Conservation (phyloP, 345 rosid species). For the Durio zibethinus region DNA sequence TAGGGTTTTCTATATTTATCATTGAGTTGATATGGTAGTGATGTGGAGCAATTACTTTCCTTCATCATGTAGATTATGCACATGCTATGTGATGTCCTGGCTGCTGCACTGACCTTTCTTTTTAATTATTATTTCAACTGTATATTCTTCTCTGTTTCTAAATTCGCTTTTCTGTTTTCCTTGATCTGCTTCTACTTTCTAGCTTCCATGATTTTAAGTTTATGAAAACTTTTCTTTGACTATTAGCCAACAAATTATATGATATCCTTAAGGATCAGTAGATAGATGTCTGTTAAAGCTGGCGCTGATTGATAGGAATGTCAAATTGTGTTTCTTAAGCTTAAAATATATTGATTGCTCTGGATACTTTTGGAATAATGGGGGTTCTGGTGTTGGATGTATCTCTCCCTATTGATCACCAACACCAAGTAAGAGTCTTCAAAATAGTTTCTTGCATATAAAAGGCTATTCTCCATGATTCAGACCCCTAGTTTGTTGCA, state of each 20-base stretch:
- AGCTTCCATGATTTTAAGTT: neutral
- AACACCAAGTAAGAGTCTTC: neutral
- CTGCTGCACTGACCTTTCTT: neutral
- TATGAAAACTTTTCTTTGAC: constrained; percentile 1
- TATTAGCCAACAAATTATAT: neutral
- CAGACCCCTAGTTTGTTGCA: neutral
- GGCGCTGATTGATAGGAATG: neutral
- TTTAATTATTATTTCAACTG: neutral
- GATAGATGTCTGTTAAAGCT: neutral
- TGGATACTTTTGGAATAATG: neutral
- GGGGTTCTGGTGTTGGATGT: neutral
- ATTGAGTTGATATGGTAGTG: neutral
- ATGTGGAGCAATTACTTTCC: neutral
- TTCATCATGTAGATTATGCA: neutral
- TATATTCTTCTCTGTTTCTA: neutral
- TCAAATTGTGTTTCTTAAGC: neutral
- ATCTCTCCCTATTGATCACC: neutral
- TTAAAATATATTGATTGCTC: neutral
- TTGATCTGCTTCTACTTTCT: neutral
- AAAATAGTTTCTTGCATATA: neutral
- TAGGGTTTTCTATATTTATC: constrained; percentile 15
- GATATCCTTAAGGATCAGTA: neutral
- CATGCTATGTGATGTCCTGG: neutral
- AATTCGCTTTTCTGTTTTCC: neutral
- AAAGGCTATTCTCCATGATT: neutral